Evolutionary conservation across 2,329 filamentous ascomycete genomes (phyloP).

Genomic region (Aspergillus fructus): DNA sequence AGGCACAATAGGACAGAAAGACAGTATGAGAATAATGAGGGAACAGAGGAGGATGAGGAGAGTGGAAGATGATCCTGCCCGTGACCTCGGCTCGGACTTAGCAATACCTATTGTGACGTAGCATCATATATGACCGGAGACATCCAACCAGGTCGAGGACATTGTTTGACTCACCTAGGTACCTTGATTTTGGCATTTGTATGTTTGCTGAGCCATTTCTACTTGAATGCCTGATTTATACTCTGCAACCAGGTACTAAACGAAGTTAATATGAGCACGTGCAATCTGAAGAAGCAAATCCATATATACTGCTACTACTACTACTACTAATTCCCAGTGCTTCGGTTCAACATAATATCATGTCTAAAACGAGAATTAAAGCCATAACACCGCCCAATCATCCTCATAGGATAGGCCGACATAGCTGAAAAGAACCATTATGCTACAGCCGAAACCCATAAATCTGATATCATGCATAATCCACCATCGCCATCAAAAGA

Average conservation of each 20-base stretch:
- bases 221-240: too few species aligned
- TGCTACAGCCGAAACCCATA: constrained; percentile 8
- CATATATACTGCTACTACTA: neutral
- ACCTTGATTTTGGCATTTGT: too few species aligned
- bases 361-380: neutral
- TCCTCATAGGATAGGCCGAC: constrained; percentile 1
- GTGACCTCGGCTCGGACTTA: constrained; percentile 21
- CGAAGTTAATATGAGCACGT: neutral
- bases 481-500: constrained; percentile 27
- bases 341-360: neutral
- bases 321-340: too few species aligned
- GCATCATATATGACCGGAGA: neutral
- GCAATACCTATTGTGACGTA: neutral
- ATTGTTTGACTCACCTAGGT: neutral
- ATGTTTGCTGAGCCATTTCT: too few species aligned
- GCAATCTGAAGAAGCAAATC: neutral
- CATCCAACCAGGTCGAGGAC: neutral
- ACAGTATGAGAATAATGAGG: neutral
- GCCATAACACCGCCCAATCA: neutral
- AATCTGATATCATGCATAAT: constrained; percentile 23
- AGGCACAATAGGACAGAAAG: neutral
- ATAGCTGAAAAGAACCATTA: constrained; percentile 12
- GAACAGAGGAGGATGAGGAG: neutral
- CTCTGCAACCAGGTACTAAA: neutral
- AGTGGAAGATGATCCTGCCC: constrained; percentile 6